Conservation (phyloP, 305 asterid species). For the Euphrasia arctica region DNA sequence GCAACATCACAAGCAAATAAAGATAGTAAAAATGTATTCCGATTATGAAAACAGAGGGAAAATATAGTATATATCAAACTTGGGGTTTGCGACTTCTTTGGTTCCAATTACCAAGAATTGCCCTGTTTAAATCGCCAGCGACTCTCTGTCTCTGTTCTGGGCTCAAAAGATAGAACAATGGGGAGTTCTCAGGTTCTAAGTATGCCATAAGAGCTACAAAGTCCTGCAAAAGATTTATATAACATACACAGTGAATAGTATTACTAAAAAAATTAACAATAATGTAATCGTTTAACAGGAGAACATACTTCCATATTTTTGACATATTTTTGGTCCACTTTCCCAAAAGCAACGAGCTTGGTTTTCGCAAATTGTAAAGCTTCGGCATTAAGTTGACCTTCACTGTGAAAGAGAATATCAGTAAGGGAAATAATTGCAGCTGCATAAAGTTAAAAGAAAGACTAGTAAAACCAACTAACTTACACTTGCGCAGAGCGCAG, state of each 20-base stretch:
- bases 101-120: constrained; percentile 60
- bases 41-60: constrained; percentile 12
- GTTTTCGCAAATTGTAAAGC: constrained; percentile 84
- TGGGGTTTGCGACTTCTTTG: not conserved
- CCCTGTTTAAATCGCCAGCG: constrained; percentile 81
- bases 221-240: constrained; percentile 46
- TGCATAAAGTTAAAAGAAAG: not conserved
- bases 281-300: constrained; percentile 5
- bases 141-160: constrained; percentile 70
- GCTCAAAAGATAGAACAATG: constrained; percentile 84
- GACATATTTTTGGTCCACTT: constrained; percentile 58
- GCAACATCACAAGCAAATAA: constrained; percentile 16
- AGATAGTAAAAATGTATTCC: not conserved
- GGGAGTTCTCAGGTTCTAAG: constrained; percentile 88
- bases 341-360: constrained; percentile 76
- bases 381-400: constrained; percentile 31
- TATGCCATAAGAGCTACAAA: constrained; percentile 85
- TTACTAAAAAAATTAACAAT: constrained; percentile 1
- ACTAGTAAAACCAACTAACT: constrained; percentile 33
- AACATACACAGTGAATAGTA: constrained; percentile 7
- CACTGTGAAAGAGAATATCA: constrained; percentile 53
- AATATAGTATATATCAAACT: not conserved
- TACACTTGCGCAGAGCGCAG: constrained; percentile 71
- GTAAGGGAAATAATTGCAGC: constrained; percentile 15
- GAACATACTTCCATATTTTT: constrained; percentile 72